Percentiles rank a stretch among this genome's conserved stretches.
Evolutionary conservation across 352 stramenopile species (phyloP).

Genomic region (Phytophthora capsici): DNA sequence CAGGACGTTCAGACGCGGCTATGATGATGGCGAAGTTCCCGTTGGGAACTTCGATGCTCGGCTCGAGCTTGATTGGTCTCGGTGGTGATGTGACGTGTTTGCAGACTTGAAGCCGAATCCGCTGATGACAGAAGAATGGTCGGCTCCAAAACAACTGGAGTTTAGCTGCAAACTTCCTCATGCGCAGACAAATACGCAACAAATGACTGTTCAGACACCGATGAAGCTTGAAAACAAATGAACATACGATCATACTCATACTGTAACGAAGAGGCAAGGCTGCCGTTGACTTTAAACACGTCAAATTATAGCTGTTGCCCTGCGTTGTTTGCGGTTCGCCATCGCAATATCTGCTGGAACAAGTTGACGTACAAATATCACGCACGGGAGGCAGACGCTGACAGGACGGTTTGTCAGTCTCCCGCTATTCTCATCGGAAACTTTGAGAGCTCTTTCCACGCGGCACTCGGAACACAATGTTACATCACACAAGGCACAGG

Average conservation of each 20-base stretch:
- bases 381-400: slow-evolving; percentile 23
- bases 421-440: slow-evolving; percentile 7
- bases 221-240: background rate
- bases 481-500: slow-evolving; percentile 16
- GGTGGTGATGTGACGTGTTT: slow-evolving; percentile 11
- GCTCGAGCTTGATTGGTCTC: slow-evolving; percentile 5
- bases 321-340: slow-evolving; percentile 18
- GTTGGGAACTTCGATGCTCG: background rate
- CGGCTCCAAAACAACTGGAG: too few species aligned
- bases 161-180: too few species aligned
- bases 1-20: slow-evolving; percentile 19
- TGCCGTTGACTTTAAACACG: background rate
- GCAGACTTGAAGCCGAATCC: slow-evolving; percentile 1
- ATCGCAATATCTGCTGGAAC: slow-evolving; percentile 19
- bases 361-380: slow-evolving; percentile 26
- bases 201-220: too few species aligned
- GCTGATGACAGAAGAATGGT: too few species aligned
- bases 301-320: slow-evolving; percentile 7
- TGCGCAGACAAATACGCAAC: too few species aligned
- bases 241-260: background rate
- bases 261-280: too few species aligned
- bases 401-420: slow-evolving; percentile 16
- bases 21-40: slow-evolving; percentile 24
- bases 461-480: slow-evolving; percentile 22
- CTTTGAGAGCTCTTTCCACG: slow-evolving; percentile 24